Base-by-base conservation (phyloP, 169 alveolate species). In the Miamiensis avidus region DNA sequence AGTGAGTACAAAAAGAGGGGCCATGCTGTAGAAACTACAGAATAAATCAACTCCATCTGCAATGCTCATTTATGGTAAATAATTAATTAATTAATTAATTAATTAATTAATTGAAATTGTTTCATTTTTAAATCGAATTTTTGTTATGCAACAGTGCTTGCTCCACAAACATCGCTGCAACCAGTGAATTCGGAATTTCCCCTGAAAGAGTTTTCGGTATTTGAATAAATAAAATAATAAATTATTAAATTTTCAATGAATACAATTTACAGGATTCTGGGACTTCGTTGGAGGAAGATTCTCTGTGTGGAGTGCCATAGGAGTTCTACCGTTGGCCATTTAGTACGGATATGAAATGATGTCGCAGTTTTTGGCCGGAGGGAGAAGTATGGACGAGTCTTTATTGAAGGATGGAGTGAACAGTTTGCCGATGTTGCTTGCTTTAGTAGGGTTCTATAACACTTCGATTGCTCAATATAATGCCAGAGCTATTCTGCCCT, bases 281-380 rank as follows among this genome's bases (percentile, higher is more conserved):
- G 99, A 98, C 90, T 99, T 99, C 99, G 99, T 98, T 75, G 99
- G 99, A 16, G 99, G 99, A 28, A 94, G 99, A 76, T 99, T 94
- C 95, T 97, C 99, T 29, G 99, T 98, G 0, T 97, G 99, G 81
- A 95, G 99, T 84, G 99, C 99, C 0, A 99, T 99, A n/a, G 99
- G 99, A 33, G 91, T 98, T 1, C 91, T 99, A 0, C 99, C 99
- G 0, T 95, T 98, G 34, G 93, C 98, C 49, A 91, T 98, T 0
- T 96, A 97, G 82, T 99, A 95, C 89, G 99, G 99, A 78, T 96
- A 82, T 83, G 97, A 96, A 81, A 89, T 96, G 82, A 95, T 97
- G 72, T 91, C 90, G 65, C 87, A 94, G 72, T 96, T 98, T 92
- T 89, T 97, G 76, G 73, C 85, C 32, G 98, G 85, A 74, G 92